phyloP scores from a whole-genome alignment of 2,329 filamentous ascomycete species.

The Ustulina deusta region DNA sequence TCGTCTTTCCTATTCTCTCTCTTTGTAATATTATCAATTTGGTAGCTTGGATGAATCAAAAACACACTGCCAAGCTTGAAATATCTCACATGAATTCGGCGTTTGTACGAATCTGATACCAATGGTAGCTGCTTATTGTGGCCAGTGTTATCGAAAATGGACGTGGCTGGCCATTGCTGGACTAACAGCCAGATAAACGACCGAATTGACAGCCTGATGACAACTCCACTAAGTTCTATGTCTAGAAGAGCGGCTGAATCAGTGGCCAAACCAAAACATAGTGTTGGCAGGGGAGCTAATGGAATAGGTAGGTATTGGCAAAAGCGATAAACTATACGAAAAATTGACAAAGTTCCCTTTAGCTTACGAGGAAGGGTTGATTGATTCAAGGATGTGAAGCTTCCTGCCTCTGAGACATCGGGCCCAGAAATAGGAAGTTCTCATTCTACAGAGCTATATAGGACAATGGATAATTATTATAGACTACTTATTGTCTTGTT shows the following conservation, averaged over 20 bases:
- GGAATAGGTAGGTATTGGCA: neutral
- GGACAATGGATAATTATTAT: neutral
- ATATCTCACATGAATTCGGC: neutral
- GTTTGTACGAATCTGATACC: neutral
- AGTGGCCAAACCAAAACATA: neutral
- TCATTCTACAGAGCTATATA: neutral
- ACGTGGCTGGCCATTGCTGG: neutral
- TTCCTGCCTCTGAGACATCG: neutral
- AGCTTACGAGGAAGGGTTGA: too few relatives aligned
- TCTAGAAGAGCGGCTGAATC: neutral
- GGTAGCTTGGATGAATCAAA: constrained; percentile 11
- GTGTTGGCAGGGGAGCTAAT: neutral
- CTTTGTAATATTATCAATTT: constrained; percentile 7
- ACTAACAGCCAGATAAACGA: neutral
- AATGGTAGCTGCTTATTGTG: neutral
- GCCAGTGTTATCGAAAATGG: neutral
- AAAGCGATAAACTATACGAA: neutral
- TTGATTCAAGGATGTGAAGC: neutral
- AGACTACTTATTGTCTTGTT: neutral
- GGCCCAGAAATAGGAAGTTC: neutral
- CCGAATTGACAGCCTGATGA: neutral
- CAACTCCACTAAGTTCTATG: neutral
- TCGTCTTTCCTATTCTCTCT: neutral
- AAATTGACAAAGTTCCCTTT: neutral
- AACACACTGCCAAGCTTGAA: neutral